Conservation (phyloP, 805 yeast genomes). For the Candida manassasensis region DNA sequence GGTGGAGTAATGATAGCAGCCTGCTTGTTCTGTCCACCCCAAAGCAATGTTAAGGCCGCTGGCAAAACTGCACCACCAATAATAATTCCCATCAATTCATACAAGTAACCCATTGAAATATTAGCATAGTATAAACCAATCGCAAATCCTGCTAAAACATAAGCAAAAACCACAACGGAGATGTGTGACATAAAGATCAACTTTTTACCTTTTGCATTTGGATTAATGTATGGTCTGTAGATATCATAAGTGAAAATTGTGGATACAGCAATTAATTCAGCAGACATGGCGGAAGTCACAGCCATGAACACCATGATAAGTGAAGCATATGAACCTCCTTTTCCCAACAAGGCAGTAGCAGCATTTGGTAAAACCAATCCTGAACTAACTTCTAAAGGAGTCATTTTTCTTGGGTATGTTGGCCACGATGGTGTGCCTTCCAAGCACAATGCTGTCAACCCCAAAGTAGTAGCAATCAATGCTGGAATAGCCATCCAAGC, state of each 20-base stretch:
- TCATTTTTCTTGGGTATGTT: constrained; percentile 65
- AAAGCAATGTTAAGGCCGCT: constrained; percentile 58
- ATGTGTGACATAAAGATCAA: constrained; percentile 66
- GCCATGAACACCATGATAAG: constrained; percentile 84
- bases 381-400: constrained; percentile 67
- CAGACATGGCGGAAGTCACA: constrained; percentile 87
- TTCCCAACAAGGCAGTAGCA: constrained; percentile 80
- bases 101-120: constrained; percentile 81
- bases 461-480: constrained; percentile 78
- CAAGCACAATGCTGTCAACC: constrained; percentile 74
- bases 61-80: constrained; percentile 86
- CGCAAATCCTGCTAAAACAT: constrained; percentile 75
- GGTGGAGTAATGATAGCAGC: constrained; percentile 79
- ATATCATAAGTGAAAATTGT: constrained; percentile 83
- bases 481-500: constrained; percentile 92
- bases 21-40: constrained; percentile 56
- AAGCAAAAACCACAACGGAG: constrained; percentile 53
- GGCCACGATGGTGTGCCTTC: constrained; percentile 73
- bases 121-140: constrained; percentile 79
- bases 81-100: constrained; percentile 85
- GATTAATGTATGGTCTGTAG: constrained; percentile 75
- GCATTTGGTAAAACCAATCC: constrained; percentile 78
- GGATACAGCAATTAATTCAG: constrained; percentile 85
- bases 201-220: constrained; percentile 69
- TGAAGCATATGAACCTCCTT: constrained; percentile 83